Evolutionary conservation across 2,329 filamentous ascomycete genomes (phyloP).

Genomic region (Verticillium zaregamsianum): DNA sequence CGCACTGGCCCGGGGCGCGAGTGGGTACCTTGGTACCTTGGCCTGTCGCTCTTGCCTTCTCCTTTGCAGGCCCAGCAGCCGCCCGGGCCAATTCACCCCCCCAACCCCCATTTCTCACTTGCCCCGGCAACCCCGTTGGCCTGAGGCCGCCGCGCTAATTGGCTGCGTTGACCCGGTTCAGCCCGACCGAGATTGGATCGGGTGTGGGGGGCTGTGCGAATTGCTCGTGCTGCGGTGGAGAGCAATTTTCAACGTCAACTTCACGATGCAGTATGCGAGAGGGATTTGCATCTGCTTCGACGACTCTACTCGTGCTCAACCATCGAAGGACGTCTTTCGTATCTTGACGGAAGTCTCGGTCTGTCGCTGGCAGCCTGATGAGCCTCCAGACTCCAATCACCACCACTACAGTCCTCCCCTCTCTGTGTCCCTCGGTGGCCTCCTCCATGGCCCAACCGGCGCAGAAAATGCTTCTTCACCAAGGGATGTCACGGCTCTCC

Average conservation of each 20-base stretch:
- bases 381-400: no score
- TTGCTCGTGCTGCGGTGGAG: not conserved
- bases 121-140: constrained; percentile 12
- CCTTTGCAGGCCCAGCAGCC: constrained; percentile 5
- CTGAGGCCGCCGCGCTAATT: constrained; percentile 13
- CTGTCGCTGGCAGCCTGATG: no score
- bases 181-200: constrained; percentile 10
- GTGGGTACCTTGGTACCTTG: constrained; percentile 11
- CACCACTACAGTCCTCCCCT: no score
- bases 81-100: constrained; percentile 4
- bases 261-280: not conserved
- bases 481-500: not conserved
- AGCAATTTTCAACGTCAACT: not conserved
- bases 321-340: no score
- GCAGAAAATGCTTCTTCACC: not conserved
- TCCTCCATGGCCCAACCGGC: no score
- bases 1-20: constrained; percentile 14
- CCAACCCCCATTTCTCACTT: constrained; percentile 11
- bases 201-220: not conserved
- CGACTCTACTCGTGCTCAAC: not conserved
- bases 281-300: not conserved
- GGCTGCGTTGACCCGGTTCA: constrained; percentile 15
- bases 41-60: constrained; percentile 1
- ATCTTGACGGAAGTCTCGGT: no score
- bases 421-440: no score